A percentile compares a stretch with the other conserved stretches of the same genome.
Evolutionary conservation across 1,284 basidiomycete genomes (phyloP).

Genomic region (Marasmius oreades): DNA sequence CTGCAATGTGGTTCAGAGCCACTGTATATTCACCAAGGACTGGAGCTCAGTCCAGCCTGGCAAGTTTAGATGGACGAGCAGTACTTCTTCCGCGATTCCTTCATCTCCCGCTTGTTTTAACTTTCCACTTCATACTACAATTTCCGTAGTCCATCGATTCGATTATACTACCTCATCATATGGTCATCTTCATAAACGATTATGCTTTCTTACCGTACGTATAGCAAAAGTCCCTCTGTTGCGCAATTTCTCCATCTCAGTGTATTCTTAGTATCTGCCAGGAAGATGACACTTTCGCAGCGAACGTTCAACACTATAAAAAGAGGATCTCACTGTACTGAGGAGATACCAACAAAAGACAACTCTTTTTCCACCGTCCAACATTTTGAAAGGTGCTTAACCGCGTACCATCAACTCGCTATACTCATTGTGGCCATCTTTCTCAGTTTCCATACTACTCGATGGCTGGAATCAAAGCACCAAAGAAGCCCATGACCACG

Average conservation of each 20-base stretch:
- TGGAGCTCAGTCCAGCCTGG: too few species aligned
- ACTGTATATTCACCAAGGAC: too few species aligned
- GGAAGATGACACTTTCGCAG: neutral
- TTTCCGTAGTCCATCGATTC: neutral
- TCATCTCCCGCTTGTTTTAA: too few species aligned
- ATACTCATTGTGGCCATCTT: neutral
- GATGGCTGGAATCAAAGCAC: conserved; percentile 10
- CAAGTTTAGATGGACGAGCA: too few species aligned
- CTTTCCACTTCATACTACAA: neutral
- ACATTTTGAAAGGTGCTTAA: too few species aligned
- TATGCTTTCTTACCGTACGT: neutral
- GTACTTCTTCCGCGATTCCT: too few species aligned
- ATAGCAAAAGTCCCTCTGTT: conserved; percentile 13
- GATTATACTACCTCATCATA: neutral
- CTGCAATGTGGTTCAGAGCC: too few species aligned
- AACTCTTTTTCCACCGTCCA: neutral
- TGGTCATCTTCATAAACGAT: neutral
- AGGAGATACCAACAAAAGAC: neutral
- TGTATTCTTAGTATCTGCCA: neutral
- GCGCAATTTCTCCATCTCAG: neutral
- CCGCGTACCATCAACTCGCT: neutral
- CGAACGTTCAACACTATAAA: neutral
- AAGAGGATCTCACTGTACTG: neutral
- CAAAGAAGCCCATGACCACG: conserved; percentile 7
- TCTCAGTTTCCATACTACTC: neutral